Percentiles rank a stretch among this genome's conserved stretches.
phyloP scores from a whole-genome alignment of 2,329 filamentous ascomycete species.

The Beauveria rudraprayagi region DNA sequence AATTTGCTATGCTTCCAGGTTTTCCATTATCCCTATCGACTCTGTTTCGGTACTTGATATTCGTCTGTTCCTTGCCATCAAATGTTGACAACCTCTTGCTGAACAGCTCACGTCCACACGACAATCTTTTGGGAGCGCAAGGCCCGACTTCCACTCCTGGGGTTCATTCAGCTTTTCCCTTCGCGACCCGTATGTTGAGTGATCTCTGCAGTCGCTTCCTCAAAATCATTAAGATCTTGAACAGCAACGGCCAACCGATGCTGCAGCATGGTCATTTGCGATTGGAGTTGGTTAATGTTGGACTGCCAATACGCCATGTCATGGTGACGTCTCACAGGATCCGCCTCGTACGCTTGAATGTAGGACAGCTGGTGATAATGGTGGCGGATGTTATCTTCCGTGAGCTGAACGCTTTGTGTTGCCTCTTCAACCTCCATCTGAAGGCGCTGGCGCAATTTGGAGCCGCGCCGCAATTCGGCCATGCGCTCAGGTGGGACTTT shows the following conservation, averaged over 20 bases:
- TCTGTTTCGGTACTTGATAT: not conserved
- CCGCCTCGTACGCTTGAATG: not conserved
- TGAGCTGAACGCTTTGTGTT: not conserved
- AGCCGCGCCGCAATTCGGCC: constrained; percentile 3
- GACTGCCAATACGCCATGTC: constrained; percentile 1
- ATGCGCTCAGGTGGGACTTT: constrained; percentile 7
- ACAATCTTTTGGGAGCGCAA: not conserved
- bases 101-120: no score
- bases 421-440: constrained; percentile 5
- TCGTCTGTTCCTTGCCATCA: not conserved
- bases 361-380: constrained; percentile 4
- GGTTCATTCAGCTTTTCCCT: not conserved
- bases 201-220: constrained; percentile 4
- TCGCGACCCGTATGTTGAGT: not conserved
- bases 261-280: not conserved
- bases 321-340: not conserved
- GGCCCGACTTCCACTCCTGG: no score
- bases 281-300: not conserved
- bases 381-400: not conserved
- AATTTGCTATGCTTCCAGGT: not conserved
- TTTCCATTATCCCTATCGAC: no score
- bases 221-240: constrained; percentile 9
- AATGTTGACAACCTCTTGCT: not conserved
- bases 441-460: constrained; percentile 10
- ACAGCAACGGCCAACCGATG: not conserved